Percentiles rank a stretch among this genome's conserved stretches.
phyloP scores from a whole-genome alignment of 371 early-diverging fungal species.

The Gilbertella persicaria region DNA sequence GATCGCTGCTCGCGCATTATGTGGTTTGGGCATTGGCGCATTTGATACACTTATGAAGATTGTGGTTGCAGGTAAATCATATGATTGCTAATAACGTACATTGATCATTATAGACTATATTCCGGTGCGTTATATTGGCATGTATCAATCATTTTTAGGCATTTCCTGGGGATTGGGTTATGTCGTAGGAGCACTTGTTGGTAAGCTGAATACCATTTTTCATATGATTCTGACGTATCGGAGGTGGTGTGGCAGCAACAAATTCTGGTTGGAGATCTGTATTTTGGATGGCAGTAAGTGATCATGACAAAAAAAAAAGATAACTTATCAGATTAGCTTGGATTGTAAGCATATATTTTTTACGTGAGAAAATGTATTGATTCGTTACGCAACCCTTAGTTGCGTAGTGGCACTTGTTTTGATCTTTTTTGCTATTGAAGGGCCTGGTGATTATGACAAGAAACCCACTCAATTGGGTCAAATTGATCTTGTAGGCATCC shows the following conservation, averaged over 20 bases:
- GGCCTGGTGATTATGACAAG: slow-evolving; percentile 2
- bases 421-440: slow-evolving; percentile 26
- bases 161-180: slow-evolving; percentile 60
- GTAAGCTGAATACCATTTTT: slow-evolving; percentile 12
- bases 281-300: slow-evolving; percentile 46
- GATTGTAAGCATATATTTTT: slow-evolving; percentile 27
- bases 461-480: slow-evolving; percentile 6
- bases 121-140: slow-evolving; percentile 61
- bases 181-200: slow-evolving; percentile 60
- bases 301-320: too few relatives aligned
- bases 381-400: slow-evolving; percentile 4
- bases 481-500: slow-evolving; percentile 33
- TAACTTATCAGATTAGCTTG: slow-evolving; percentile 25
- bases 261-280: slow-evolving; percentile 40
- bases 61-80: slow-evolving; percentile 66
- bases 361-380: neutral
- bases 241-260: slow-evolving; percentile 36
- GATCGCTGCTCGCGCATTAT: slow-evolving; percentile 66
- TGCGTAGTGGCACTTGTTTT: slow-evolving; percentile 26
- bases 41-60: slow-evolving; percentile 65
- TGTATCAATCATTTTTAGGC: slow-evolving; percentile 52
- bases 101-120: slow-evolving; percentile 34
- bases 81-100: neutral
- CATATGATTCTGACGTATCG: neutral
- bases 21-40: slow-evolving; percentile 79